These are phyloP conservation scores for Fusarium sp. DNA, from an alignment of 2,329 filamentous ascomycete genomes.

Conservation along the genomic window DNA sequence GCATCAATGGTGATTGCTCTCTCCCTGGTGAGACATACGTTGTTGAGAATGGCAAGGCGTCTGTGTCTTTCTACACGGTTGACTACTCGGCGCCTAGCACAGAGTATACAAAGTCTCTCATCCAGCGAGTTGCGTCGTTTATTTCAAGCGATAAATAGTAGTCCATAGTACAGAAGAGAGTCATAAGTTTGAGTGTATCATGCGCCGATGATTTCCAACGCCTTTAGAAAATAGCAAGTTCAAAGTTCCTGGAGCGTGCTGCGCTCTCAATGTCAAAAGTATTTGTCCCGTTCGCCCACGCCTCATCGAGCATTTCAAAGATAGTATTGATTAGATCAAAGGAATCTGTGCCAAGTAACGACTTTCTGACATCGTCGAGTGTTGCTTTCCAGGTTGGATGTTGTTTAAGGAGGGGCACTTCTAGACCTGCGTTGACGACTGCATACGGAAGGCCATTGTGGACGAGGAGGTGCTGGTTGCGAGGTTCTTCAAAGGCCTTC, in stretches of 20 bases:
- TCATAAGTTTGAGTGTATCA: background rate
- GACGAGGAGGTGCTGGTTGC: slow-evolving; percentile 32
- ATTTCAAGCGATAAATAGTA: background rate
- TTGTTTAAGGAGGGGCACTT: slow-evolving; percentile 29
- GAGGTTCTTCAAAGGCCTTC: slow-evolving; percentile 32
- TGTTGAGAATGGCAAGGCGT: slow-evolving; percentile 54
- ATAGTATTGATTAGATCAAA: slow-evolving; percentile 25
- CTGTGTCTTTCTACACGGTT: slow-evolving; percentile 60
- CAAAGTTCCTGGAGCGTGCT: slow-evolving; percentile 9
- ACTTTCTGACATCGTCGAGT: slow-evolving; percentile 22
- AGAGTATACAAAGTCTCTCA: slow-evolving; percentile 38
- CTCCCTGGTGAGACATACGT: slow-evolving; percentile 62
- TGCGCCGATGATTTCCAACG: background rate
- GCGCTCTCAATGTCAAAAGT: slow-evolving; percentile 35
- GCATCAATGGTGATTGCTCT: slow-evolving; percentile 62
- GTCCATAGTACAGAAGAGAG: background rate
- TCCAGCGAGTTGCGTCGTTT: slow-evolving; percentile 39
- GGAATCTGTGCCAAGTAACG: slow-evolving; percentile 12
- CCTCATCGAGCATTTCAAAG: slow-evolving; percentile 32
- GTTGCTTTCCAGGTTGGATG: slow-evolving; percentile 33
- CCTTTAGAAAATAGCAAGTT: slow-evolving; percentile 35
- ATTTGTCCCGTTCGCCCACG: slow-evolving; percentile 34
- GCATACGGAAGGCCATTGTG: slow-evolving; percentile 38
- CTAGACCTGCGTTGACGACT: slow-evolving; percentile 28
- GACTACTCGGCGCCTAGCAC: slow-evolving; percentile 60